phyloP scores from a whole-genome alignment of 352 stramenopile species.

The Achlya hypogyna region DNA sequence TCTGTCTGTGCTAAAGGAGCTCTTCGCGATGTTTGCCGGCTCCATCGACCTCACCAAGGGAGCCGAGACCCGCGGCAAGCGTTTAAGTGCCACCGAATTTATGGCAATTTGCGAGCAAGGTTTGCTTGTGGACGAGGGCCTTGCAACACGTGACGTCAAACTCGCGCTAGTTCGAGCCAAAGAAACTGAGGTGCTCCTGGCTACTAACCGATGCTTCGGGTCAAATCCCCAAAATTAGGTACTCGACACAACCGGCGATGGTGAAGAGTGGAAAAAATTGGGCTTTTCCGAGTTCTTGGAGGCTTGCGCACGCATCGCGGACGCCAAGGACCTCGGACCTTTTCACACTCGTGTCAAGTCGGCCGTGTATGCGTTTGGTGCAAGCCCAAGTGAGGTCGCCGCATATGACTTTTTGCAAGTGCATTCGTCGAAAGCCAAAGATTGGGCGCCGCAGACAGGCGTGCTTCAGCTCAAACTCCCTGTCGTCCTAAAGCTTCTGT shows the following conservation, averaged over 20 bases:
- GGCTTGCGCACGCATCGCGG: constrained; percentile 11
- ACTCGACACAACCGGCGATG: constrained; percentile 5
- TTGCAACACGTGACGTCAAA: constrained; percentile 16
- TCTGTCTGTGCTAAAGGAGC: constrained; percentile 11
- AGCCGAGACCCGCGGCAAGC: neutral
- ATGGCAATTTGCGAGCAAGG: constrained; percentile 1
- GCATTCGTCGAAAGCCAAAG: neutral
- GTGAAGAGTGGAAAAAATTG: constrained; percentile 15
- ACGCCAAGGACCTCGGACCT: constrained; percentile 4
- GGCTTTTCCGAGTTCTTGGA: constrained; percentile 15
- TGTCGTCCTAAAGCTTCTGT: constrained; percentile 10
- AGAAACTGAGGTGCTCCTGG: constrained; percentile 15
- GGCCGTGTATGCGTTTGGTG: neutral
- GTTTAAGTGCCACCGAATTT: constrained; percentile 13
- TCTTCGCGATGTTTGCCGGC: constrained; percentile 8
- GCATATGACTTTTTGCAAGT: constrained; percentile 5
- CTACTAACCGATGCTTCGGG: neutral
- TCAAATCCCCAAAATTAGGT: neutral
- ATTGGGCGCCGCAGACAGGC: neutral
- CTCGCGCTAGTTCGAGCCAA: constrained; percentile 12
- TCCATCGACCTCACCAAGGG: neutral
- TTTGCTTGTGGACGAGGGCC: neutral
- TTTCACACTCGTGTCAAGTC: constrained; percentile 1
- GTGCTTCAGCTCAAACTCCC: constrained; percentile 10
- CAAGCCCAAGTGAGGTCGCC: neutral